Base-by-base conservation (phyloP, 1,284 basidiomycete genomes). In the Sporisorium sorghi region DNA sequence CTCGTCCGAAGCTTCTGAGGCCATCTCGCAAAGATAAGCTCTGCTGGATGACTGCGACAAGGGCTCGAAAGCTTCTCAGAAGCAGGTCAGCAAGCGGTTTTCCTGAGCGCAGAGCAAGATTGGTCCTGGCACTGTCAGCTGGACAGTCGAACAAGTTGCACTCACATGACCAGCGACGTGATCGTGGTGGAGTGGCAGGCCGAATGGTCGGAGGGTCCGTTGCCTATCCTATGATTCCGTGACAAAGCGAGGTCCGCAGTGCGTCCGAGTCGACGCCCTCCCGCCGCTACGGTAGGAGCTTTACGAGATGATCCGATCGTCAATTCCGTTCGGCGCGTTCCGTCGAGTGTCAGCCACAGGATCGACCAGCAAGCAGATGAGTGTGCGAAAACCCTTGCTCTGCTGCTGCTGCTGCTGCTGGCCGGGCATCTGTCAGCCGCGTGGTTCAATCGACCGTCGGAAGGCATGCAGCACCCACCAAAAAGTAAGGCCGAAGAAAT, bases 401-500 rank as follows among this genome's bases (percentile, higher is more conserved):
- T 19, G 37, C 37, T 40, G n/a, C n/a, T 19, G 17, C 5, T 6
- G 8, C 14, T 19, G 37, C 37, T 40, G n/a, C n/a, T 19, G 17
- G 26, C 26, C 17, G 46, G 23, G 15, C 17, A 30, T 17, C 26
- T 47, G 9, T 15, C 17, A 47, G 26, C 26, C 10, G 17, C 28
- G 37, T 19, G 11, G 37, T 5, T 30, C 26, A 11, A n/a, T 47
- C 46, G n/a, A 47, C 3, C 17, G 46, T 47, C 26, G 44, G 10
- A n/a, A 26, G 24, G 3, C 5, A 7, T 19, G 37, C 37, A 37
- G 35, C 8, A 44, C 7, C 24, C 17, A 46, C 5, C 23, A 26
- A 28, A 30, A 46, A 7, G 14, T 15, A 48, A 50, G 23, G 48
- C 48, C 48, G 48, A 24, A 17, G 21, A 50, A 50, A 24, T 50